Percentiles rank a stretch among this genome's conserved stretches.
These are phyloP conservation scores for Kodamaea plutei DNA, from an alignment of 1,139 yeast species.

Conservation along the genomic window DNA sequence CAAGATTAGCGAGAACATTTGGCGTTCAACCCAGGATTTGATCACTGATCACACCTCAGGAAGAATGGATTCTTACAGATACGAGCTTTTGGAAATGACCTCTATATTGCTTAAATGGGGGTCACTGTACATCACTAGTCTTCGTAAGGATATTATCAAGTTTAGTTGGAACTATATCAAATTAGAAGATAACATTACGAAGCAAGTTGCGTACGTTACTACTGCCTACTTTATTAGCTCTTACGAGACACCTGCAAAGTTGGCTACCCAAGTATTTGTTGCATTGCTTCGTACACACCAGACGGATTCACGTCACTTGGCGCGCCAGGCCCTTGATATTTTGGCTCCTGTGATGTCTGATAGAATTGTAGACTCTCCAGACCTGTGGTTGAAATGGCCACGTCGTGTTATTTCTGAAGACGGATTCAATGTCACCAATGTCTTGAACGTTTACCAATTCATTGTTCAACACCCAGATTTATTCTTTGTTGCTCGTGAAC, in stretches of 20 bases:
- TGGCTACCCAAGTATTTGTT: slow-evolving; percentile 89
- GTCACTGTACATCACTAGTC: slow-evolving; percentile 55
- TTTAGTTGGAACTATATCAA: slow-evolving; percentile 94
- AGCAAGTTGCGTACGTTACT: slow-evolving; percentile 89
- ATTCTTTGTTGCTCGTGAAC: slow-evolving; percentile 83
- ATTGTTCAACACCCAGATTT: slow-evolving; percentile 82
- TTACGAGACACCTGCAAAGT: slow-evolving; percentile 84
- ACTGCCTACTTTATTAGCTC: slow-evolving; percentile 83
- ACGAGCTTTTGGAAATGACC: slow-evolving; percentile 78
- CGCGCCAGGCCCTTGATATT: slow-evolving; percentile 81
- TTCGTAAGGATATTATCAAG: slow-evolving; percentile 81
- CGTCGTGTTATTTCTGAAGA: slow-evolving; percentile 89
- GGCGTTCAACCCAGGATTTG: slow-evolving; percentile 63
- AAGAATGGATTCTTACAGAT: slow-evolving; percentile 67
- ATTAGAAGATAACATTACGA: slow-evolving; percentile 82
- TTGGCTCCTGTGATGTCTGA: slow-evolving; percentile 85
- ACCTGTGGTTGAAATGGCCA: slow-evolving; percentile 93
- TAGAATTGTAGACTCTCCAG: slow-evolving; percentile 60
- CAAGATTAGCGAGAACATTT: slow-evolving; percentile 56
- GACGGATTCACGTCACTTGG: slow-evolving; percentile 78
- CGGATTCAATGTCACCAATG: slow-evolving; percentile 78
- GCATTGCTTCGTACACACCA: slow-evolving; percentile 84
- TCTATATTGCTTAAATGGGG: slow-evolving; percentile 72
- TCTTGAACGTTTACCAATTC: slow-evolving; percentile 83
- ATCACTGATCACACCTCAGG: slow-evolving; percentile 62